Conservation (phyloP, 2,329 filamentous ascomycete species). For the Fusarium begoniae region DNA sequence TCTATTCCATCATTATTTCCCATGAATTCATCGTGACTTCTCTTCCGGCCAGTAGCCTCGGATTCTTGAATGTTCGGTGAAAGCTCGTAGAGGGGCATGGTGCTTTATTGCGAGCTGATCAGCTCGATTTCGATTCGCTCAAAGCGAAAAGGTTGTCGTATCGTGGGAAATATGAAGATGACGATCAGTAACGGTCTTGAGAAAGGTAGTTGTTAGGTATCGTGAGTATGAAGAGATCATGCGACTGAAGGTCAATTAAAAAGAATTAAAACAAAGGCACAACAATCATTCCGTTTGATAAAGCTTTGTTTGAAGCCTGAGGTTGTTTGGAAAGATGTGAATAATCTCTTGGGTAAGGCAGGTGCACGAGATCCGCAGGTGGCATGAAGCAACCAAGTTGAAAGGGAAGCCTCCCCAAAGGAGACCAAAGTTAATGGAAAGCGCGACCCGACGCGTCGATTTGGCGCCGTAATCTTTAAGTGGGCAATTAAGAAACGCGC, state of each 20-base stretch:
- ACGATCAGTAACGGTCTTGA: background rate
- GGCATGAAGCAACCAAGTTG: conserved; percentile 27
- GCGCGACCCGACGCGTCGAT: conserved; percentile 47
- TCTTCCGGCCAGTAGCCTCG: conserved; percentile 55
- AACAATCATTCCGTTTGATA: conserved; percentile 2
- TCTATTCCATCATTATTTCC: conserved; percentile 45
- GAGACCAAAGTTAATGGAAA: conserved; percentile 17
- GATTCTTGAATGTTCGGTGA: conserved; percentile 59
- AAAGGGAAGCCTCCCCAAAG: conserved; percentile 27
- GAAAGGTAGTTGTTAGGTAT: conserved; percentile 11
- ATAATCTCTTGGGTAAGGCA: conserved; percentile 7
- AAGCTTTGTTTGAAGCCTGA: background rate
- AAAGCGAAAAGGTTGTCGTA: background rate
- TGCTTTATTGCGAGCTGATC: conserved; percentile 4
- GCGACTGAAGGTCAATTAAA: conserved; percentile 4
- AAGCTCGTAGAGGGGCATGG: conserved; percentile 60
- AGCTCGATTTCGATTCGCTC: conserved; percentile 1
- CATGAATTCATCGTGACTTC: conserved; percentile 57
- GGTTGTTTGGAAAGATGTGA: background rate
- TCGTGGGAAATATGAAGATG: background rate
- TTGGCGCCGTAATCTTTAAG: conserved; percentile 40
- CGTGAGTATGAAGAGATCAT: conserved; percentile 15
- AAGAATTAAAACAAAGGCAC: background rate
- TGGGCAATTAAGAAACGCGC: conserved; percentile 32
- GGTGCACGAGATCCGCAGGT: conserved; percentile 19